A percentile compares a stretch with the other conserved stretches of the same genome.
These are phyloP conservation scores for Coemansia sp. DNA, from an alignment of 192 early-diverging fungal species.

Conservation along the genomic window DNA sequence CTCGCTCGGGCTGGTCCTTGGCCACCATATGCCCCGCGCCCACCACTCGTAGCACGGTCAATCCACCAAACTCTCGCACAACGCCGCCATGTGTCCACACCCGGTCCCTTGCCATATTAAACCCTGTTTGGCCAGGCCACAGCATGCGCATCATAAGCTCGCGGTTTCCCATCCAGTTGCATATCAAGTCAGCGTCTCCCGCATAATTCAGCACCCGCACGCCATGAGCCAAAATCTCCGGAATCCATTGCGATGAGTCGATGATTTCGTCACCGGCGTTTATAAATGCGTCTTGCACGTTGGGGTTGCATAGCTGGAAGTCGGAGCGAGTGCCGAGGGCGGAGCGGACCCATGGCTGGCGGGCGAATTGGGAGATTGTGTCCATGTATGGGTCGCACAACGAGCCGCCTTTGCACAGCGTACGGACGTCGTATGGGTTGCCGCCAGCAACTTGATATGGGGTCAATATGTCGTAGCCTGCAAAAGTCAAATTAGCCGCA, in stretches of 20 bases:
- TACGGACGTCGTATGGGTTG: slow-evolving; percentile 93
- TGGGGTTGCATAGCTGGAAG: slow-evolving; percentile 76
- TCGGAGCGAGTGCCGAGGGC: slow-evolving; percentile 66
- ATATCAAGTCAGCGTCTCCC: slow-evolving; percentile 87
- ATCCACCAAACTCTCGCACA: slow-evolving; percentile 61
- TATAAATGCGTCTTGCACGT: slow-evolving; percentile 75
- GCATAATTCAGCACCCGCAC: slow-evolving; percentile 81
- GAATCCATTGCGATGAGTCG: slow-evolving; percentile 62
- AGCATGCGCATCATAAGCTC: slow-evolving; percentile 75
- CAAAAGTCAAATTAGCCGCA: slow-evolving; percentile 58
- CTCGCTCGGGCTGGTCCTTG: slow-evolving; percentile 79
- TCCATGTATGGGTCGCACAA: slow-evolving; percentile 84
- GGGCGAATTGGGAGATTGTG: slow-evolving; percentile 72
- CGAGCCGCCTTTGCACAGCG: slow-evolving; percentile 66
- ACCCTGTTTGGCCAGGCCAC: slow-evolving; percentile 74
- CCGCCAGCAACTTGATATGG: slow-evolving; percentile 79
- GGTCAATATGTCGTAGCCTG: slow-evolving; percentile 67
- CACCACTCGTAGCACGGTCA: slow-evolving; percentile 81
- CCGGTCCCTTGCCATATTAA: slow-evolving; percentile 66
- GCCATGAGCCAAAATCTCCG: slow-evolving; percentile 66
- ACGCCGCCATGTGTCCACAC: slow-evolving; percentile 65
- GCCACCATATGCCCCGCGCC: slow-evolving; percentile 89
- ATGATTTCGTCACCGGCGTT: slow-evolving; percentile 81
- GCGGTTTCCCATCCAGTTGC: slow-evolving; percentile 83
- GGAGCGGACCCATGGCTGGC: slow-evolving; percentile 63